These are phyloP conservation scores for Penicillium herquei DNA, from an alignment of 495 filamentous ascomycete genomes.

Conservation along the genomic window DNA sequence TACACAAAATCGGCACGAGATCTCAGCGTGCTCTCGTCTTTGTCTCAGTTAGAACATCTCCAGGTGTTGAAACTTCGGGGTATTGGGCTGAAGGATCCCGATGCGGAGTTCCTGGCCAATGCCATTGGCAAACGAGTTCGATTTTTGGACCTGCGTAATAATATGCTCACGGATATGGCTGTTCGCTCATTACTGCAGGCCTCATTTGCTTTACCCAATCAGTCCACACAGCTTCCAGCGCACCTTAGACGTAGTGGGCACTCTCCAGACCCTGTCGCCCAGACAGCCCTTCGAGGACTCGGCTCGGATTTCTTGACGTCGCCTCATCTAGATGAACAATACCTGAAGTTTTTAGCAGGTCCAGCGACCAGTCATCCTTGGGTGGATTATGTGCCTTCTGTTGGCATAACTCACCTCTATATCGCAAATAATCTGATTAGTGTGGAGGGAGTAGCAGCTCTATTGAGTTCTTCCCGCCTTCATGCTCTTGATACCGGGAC, in stretches of 20 bases:
- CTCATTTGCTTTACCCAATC: slow-evolving; percentile 40
- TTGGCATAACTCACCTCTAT: slow-evolving; percentile 59
- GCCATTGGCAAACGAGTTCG: slow-evolving; percentile 52
- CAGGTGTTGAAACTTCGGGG: slow-evolving; percentile 60
- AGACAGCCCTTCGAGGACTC: slow-evolving; percentile 3
- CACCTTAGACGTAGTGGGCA: neutral
- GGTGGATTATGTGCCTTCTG: slow-evolving; percentile 51
- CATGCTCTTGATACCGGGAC: slow-evolving; percentile 54
- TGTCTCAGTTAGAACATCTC: slow-evolving; percentile 45
- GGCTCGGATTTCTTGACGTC: slow-evolving; percentile 32
- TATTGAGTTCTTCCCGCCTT: slow-evolving; percentile 50
- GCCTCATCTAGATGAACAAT: slow-evolving; percentile 48
- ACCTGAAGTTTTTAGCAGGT: slow-evolving; percentile 48
- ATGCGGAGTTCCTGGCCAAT: slow-evolving; percentile 52
- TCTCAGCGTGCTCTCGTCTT: slow-evolving; percentile 42
- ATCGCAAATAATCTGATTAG: slow-evolving; percentile 59
- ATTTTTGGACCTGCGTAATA: slow-evolving; percentile 59
- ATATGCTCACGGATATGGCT: slow-evolving; percentile 56
- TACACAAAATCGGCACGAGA: slow-evolving; percentile 57
- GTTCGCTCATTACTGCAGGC: slow-evolving; percentile 50
- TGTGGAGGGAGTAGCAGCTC: slow-evolving; percentile 53
- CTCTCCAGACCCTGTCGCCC: slow-evolving; percentile 16
- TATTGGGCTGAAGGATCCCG: slow-evolving; percentile 54
- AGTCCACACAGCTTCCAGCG: neutral
- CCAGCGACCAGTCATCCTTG: slow-evolving; percentile 49